A percentile compares a stretch with the other conserved stretches of the same genome.
These are phyloP conservation scores for Fusarium sp. DNA, from an alignment of 2,329 filamentous ascomycete genomes.

Conservation along the genomic window DNA sequence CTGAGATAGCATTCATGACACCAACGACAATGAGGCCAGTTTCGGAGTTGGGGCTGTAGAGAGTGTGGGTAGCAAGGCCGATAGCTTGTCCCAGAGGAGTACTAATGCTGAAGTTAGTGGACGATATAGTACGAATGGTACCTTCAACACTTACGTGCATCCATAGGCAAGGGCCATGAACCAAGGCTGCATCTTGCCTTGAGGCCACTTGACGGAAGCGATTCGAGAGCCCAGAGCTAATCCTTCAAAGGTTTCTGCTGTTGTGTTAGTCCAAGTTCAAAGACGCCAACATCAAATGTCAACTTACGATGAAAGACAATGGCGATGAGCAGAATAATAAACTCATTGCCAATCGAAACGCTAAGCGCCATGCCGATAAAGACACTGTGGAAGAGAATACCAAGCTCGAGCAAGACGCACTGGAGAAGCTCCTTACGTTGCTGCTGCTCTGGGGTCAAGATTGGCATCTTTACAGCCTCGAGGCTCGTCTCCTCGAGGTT, in stretches of 20 bases:
- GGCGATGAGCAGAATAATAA: constrained; percentile 81
- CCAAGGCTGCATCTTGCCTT: constrained; percentile 59
- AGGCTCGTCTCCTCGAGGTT: constrained; percentile 35
- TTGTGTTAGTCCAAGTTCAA: not conserved
- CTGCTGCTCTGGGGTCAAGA: constrained; percentile 62
- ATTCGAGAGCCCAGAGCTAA: constrained; percentile 73
- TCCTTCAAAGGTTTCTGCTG: constrained; percentile 59
- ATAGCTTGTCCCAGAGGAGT: constrained; percentile 80
- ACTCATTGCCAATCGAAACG: constrained; percentile 78
- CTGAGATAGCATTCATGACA: constrained; percentile 78
- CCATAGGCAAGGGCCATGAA: constrained; percentile 68
- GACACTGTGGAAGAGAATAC: constrained; percentile 71
- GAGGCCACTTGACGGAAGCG: constrained; percentile 60
- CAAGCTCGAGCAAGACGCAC: constrained; percentile 80
- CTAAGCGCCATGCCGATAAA: constrained; percentile 88
- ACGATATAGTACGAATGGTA: not conserved
- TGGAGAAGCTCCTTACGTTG: constrained; percentile 75
- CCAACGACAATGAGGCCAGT: constrained; percentile 76
- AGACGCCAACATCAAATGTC: accelerated
- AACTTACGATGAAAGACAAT: constrained; percentile 75
- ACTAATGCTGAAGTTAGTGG: constrained; percentile 48
- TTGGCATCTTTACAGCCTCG: constrained; percentile 38
- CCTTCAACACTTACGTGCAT: constrained; percentile 53
- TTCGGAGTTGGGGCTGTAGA: constrained; percentile 75
- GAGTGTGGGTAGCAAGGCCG: constrained; percentile 73